These are phyloP conservation scores for Chalara sp. DNA, from an alignment of 2,329 filamentous ascomycete species.

Conservation along the genomic window DNA sequence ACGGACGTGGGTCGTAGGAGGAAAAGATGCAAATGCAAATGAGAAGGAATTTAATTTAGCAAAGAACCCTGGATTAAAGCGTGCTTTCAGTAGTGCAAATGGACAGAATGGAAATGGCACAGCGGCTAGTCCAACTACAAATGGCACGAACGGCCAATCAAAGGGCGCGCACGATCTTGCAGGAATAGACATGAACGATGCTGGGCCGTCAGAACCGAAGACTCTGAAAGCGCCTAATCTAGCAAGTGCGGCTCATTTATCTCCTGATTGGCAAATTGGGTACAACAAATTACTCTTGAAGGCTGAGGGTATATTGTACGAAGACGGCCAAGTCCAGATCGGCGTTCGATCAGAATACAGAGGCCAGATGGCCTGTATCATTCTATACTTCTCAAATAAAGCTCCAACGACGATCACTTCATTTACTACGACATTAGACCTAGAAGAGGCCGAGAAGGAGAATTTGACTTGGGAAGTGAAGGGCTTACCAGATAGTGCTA, in stretches of 20 bases:
- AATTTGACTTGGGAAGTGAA: conserved; percentile 82
- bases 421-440: conserved; percentile 89
- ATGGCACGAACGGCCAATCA: conserved; percentile 44
- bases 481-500: conserved; percentile 75
- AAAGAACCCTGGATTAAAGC: conserved; percentile 76
- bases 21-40: conserved; percentile 86
- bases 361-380: conserved; percentile 89
- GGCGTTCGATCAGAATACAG: conserved; percentile 91
- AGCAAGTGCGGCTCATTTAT: conserved; percentile 85
- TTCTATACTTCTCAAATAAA: conserved; percentile 95
- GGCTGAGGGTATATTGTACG: conserved; percentile 83
- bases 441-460: conserved; percentile 58
- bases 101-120: conserved; percentile 34
- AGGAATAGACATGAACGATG: conserved; percentile 70
- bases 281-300: conserved; percentile 76
- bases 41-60: conserved; percentile 72
- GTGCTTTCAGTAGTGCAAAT: conserved; percentile 66
- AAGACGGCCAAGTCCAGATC: conserved; percentile 90
- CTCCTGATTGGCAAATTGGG: conserved; percentile 88
- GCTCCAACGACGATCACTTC: conserved; percentile 77
- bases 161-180: conserved; percentile 61
- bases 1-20: conserved; percentile 95
- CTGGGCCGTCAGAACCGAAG: conserved; percentile 50
- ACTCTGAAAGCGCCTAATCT: conserved; percentile 68
- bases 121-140: conserved; percentile 36